Evolutionary conservation across 2,329 filamentous ascomycete species (phyloP).

Genomic region (Diaporthe eres): DNA sequence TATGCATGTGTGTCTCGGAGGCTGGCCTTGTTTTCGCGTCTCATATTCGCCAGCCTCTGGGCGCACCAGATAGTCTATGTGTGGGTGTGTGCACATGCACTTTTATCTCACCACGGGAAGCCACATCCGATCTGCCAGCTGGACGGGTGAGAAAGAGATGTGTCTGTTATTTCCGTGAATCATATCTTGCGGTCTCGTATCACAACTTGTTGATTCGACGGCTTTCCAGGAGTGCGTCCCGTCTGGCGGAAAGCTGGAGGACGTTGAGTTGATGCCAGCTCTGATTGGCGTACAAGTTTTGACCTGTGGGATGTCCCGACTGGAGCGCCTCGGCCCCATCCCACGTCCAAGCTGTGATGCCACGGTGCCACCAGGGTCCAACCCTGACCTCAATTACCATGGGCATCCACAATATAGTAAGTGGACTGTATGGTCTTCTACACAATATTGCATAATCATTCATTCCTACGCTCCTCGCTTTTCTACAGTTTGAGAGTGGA

Average conservation of each 20-base stretch:
- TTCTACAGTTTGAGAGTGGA: not conserved
- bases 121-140: constrained; percentile 7
- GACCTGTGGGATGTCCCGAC: not conserved
- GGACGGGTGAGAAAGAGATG: not conserved
- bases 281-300: not conserved
- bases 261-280: not conserved
- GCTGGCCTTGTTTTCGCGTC: not conserved
- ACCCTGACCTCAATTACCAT: not conserved
- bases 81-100: not conserved
- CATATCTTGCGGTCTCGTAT: not conserved
- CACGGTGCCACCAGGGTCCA: not conserved
- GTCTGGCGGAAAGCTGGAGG: not conserved
- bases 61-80: not conserved
- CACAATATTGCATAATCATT: not conserved
- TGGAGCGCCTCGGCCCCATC: not conserved
- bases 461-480: not conserved
- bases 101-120: not conserved
- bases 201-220: not conserved
- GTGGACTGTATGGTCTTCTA: not conserved
- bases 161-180: constrained; percentile 24
- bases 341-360: not conserved
- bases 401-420: not conserved
- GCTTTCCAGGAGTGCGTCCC: not conserved
- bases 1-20: constrained; percentile 9
- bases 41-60: not conserved